Evolutionary conservation across 768 basidiomycete genomes (phyloP).

Genomic region (Kwoniella pini): DNA sequence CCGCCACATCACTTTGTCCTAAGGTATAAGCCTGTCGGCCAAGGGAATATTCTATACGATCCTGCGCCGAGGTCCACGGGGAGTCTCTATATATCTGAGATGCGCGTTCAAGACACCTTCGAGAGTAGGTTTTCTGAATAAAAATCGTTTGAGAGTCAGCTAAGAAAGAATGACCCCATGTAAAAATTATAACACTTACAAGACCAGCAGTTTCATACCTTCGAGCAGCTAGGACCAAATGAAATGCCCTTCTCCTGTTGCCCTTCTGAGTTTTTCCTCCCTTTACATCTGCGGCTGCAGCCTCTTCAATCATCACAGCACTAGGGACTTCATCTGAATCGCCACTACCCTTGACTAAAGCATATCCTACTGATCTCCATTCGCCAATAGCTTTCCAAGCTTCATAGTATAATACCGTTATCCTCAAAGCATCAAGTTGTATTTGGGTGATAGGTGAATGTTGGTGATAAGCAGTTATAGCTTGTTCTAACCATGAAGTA

Average conservation of each 20-base stretch:
- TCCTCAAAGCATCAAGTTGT: conserved; percentile 51
- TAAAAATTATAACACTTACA: conserved; percentile 34
- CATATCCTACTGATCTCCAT: conserved; percentile 40
- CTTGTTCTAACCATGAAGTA: conserved; percentile 52
- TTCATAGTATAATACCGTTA: conserved; percentile 54
- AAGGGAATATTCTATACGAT: conserved; percentile 55
- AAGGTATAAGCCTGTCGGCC: conserved; percentile 86
- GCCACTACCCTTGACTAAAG: conserved; percentile 51
- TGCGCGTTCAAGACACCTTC: conserved; percentile 55
- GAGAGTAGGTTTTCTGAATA: conserved; percentile 55
- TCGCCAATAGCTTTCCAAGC: conserved; percentile 50
- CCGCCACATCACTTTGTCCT: conserved; percentile 76
- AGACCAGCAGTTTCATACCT: conserved; percentile 57
- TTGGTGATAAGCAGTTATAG: conserved; percentile 39
- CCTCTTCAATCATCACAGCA: conserved; percentile 57
- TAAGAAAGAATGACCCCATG: not conserved
- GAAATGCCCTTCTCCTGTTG: conserved; percentile 49
- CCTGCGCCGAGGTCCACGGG: conserved; percentile 52
- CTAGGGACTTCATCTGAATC: conserved; percentile 56
- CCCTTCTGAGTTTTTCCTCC: conserved; percentile 41
- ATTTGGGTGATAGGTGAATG: conserved; percentile 33
- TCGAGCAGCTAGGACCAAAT: conserved; percentile 55
- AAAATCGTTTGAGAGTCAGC: not conserved
- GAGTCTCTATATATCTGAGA: conserved; percentile 48
- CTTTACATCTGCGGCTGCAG: conserved; percentile 53